Evolutionary conservation across 192 early-diverging fungal species (phyloP), one percentile per base, ranked within the genome.

Genomic region (Geranomyces michiganensis): DNA sequence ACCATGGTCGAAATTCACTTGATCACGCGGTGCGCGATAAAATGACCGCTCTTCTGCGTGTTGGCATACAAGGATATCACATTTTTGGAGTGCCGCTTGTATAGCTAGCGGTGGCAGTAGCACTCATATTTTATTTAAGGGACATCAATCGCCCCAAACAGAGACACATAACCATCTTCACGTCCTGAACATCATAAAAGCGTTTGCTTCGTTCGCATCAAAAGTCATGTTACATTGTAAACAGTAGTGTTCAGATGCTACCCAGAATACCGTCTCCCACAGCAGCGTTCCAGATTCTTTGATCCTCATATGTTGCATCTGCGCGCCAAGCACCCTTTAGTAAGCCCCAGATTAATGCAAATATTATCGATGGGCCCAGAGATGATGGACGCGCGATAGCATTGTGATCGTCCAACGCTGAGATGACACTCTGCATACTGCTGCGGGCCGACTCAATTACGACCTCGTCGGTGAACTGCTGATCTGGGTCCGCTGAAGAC

Each of bases 1-100:
- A 7, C 68, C 68, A 22, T 70, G 68, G 68, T 70, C 68, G 21
- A 70, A 70, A 41, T 70, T 70, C 32, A 61, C 68, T 60, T 70
- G 62, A 64, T 53, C 46, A 47, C 46, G 12, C 46, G 46, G 36
- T 41, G 36, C 10, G 36, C 36, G n/a, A n/a, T n/a, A n/a, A n/a
- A n/a, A n/a, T n/a, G n/a, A n/a, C n/a, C n/a, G n/a, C n/a, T n/a
- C n/a, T n/a, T n/a, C n/a, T n/a, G n/a, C n/a, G n/a, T n/a, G n/a
- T n/a, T n/a, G 36, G 36, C 5, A 41, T 7, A 41, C 36, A 3
- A 10, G 36, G 36, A 41, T 41, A 10, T 41, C 36, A 41, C 36
- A 41, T 41, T 41, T 7, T 41, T 41, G 36, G 36, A n/a, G 36
- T 10, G 36, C 36, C 36, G 36, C 36, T 41, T 41, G 36, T 41